Conservation (phyloP, 148 eudicot genomes). For the Rhododendron griersonianum region DNA sequence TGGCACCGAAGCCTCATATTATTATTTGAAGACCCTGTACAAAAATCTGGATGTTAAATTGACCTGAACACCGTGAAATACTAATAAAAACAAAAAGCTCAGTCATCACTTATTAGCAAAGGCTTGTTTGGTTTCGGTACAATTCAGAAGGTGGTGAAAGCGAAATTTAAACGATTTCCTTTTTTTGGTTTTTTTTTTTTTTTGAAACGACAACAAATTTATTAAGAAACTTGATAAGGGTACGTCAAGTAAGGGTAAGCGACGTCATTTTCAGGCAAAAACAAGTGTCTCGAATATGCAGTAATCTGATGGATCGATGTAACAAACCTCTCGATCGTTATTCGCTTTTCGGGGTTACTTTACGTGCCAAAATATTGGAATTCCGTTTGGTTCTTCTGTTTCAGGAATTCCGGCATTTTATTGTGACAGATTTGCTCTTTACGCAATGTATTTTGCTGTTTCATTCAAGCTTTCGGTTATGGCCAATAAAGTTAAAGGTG, state of each 20-base stretch:
- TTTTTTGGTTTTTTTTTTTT: too few relatives aligned
- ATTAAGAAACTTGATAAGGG: too few relatives aligned
- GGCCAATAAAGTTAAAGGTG: background rate
- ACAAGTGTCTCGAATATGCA: background rate
- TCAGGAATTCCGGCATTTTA: background rate
- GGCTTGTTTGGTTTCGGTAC: background rate
- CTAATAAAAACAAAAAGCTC: background rate
- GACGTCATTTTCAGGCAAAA: background rate
- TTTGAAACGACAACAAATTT: too few relatives aligned
- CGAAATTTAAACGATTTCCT: background rate
- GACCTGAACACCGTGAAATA: background rate
- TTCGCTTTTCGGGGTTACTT: background rate
- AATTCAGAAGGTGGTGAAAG: background rate
- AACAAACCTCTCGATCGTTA: background rate
- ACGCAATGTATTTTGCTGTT: background rate
- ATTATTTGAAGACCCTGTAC: background rate
- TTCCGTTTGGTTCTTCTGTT: background rate
- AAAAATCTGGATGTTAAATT: background rate
- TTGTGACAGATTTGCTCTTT: background rate
- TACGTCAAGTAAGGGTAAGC: background rate
- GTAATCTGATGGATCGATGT: background rate
- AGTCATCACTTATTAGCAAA: background rate
- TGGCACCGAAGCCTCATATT: background rate
- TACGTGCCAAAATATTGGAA: background rate
- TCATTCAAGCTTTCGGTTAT: constrained; percentile 4